Evolutionary conservation across 2,329 filamentous ascomycete species (phyloP).

Genomic region (Fonsecaea pedrosoi): DNA sequence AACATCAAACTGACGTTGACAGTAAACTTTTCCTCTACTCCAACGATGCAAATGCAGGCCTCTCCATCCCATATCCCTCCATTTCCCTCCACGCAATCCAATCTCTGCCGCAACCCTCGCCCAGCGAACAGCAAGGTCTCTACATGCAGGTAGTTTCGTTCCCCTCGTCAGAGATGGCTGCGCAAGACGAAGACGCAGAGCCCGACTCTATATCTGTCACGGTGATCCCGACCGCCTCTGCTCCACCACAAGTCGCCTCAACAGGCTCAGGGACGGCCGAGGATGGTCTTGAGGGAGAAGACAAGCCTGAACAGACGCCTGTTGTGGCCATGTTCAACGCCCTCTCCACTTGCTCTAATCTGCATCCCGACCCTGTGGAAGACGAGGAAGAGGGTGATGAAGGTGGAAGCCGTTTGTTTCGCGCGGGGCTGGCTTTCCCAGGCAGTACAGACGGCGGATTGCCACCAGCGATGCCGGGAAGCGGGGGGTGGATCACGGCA

Average conservation of each 20-base stretch:
- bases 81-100: conserved; percentile 59
- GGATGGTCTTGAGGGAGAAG: conserved; percentile 38
- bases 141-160: conserved; percentile 56
- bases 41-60: conserved; percentile 44
- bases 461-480: conserved; percentile 56
- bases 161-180: conserved; percentile 40
- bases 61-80: conserved; percentile 56
- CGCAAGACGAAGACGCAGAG: conserved; percentile 48
- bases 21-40: conserved; percentile 56
- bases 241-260: conserved; percentile 35
- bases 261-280: conserved; percentile 29
- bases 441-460: conserved; percentile 48
- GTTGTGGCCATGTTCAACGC: conserved; percentile 53
- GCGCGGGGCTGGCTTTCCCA: conserved; percentile 47
- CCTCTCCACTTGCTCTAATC: conserved; percentile 56
- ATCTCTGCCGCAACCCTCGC: conserved; percentile 47
- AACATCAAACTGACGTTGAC: conserved; percentile 20
- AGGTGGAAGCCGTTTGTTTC: conserved; percentile 44
- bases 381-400: conserved; percentile 48
- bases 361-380: conserved; percentile 55
- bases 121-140: conserved; percentile 48
- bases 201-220: conserved; percentile 53
- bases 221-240: conserved; percentile 47
- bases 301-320: conserved; percentile 47
- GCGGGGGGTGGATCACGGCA: conserved; percentile 72